Evolutionary conservation across 1,284 basidiomycete genomes (phyloP).

Genomic region (Apiotrichum sp.): DNA sequence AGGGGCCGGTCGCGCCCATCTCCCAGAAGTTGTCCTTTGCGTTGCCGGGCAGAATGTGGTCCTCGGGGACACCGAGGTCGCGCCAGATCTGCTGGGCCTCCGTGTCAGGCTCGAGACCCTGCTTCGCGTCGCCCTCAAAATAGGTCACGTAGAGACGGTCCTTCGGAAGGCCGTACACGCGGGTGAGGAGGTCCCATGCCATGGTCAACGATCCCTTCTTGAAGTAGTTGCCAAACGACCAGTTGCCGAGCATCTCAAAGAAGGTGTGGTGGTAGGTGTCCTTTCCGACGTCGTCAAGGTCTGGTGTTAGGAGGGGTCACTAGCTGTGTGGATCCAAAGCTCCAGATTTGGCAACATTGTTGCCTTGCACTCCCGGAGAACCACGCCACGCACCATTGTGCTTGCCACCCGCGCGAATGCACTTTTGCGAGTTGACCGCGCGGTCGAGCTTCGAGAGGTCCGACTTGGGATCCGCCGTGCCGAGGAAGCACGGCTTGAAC

Average conservation of each 20-base stretch:
- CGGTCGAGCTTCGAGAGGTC: slow-evolving; percentile 80
- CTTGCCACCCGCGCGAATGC: slow-evolving; percentile 96
- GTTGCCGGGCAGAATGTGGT: slow-evolving; percentile 87
- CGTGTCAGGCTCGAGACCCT: slow-evolving; percentile 79
- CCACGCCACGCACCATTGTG: slow-evolving; percentile 68
- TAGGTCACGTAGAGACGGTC: slow-evolving; percentile 96
- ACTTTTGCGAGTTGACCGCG: slow-evolving; percentile 94
- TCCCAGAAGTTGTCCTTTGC: slow-evolving; percentile 99
- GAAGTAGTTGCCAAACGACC: slow-evolving; percentile 99
- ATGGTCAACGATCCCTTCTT: slow-evolving; percentile 92
- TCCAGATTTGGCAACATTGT: too few species aligned
- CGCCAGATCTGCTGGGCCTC: slow-evolving; percentile 84
- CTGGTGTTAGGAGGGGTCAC: slow-evolving; percentile 47
- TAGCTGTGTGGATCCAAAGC: too few species aligned
- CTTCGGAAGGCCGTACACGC: slow-evolving; percentile 74
- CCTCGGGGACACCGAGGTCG: slow-evolving; percentile 75
- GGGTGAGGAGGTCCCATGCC: slow-evolving; percentile 90
- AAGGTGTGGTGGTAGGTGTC: slow-evolving; percentile 79
- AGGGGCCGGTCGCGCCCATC: slow-evolving; percentile 97
- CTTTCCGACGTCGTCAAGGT: slow-evolving; percentile 96
- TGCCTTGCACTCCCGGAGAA: too few species aligned
- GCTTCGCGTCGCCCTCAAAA: slow-evolving; percentile 86
- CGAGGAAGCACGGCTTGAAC: slow-evolving; percentile 96
- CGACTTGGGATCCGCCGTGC: slow-evolving; percentile 88
- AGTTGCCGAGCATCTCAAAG: slow-evolving; percentile 99